A percentile compares a stretch with the other conserved stretches of the same genome.
Conservation (phyloP, 192 early-diverging fungal species). For the Fimicolochytrium jonesii region DNA sequence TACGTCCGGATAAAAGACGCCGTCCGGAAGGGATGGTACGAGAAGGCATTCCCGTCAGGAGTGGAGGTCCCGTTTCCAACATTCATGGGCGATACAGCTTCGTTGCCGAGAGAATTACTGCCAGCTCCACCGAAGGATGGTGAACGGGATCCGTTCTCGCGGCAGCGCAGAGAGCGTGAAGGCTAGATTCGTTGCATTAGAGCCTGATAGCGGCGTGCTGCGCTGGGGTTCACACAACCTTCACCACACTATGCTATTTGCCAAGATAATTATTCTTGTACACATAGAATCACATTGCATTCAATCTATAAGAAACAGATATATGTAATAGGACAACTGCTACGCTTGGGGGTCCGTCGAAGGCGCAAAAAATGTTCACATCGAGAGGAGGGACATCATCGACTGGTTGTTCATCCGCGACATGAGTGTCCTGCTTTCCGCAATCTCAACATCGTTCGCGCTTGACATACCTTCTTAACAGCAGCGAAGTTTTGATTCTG, state of each 20-base stretch:
- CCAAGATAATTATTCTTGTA: not conserved
- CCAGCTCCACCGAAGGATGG: conserved; percentile 20
- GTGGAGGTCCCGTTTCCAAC: conserved; percentile 47
- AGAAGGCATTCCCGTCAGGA: conserved; percentile 37
- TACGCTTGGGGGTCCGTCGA: not conserved
- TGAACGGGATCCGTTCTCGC: conserved; percentile 24
- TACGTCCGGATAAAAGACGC: conserved; percentile 86
- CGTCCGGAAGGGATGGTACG: conserved; percentile 58
- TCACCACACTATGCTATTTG: not conserved
- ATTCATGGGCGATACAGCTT: conserved; percentile 30
- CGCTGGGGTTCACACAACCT: not conserved
- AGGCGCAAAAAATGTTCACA: not conserved
- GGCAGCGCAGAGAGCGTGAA: conserved; percentile 16
- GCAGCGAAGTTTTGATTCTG: not conserved
- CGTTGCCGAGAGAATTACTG: conserved; percentile 36
- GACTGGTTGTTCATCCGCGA: not conserved
- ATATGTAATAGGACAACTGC: not conserved
- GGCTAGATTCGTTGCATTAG: not conserved
- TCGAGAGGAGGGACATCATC: not conserved
- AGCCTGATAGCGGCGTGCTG: not conserved
- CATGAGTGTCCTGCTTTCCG: not conserved
- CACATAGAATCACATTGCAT: not conserved
- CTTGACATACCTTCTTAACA: no score
- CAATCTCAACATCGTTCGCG: not conserved
- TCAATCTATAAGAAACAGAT: not conserved